These are phyloP conservation scores for Skeletonema marinoi DNA, from an alignment of 108 stramenopile genomes.

Conservation along the genomic window DNA sequence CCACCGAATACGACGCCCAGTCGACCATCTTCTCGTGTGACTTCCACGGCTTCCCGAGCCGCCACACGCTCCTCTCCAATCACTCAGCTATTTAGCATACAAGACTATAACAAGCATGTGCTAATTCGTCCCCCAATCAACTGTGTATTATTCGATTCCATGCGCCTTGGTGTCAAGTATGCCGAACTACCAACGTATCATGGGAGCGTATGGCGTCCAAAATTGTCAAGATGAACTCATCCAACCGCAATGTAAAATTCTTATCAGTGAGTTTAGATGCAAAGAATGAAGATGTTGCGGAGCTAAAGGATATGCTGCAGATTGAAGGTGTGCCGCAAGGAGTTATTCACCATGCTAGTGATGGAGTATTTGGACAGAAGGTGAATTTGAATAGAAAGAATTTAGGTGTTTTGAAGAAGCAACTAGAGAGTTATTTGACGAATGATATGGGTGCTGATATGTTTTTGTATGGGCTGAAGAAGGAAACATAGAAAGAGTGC, in stretches of 20 bases:
- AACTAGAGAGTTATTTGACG: constrained; percentile 6
- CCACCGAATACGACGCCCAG: background rate
- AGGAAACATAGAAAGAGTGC: background rate
- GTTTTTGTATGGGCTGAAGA: background rate
- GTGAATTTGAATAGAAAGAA: constrained; percentile 38
- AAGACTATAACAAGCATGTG: background rate
- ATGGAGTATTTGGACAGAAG: constrained; percentile 14
- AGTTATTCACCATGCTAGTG: constrained; percentile 19
- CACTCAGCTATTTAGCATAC: background rate
- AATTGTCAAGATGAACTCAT: background rate
- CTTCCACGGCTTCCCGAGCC: constrained; percentile 11
- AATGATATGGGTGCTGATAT: background rate
- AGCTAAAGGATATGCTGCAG: constrained; percentile 22
- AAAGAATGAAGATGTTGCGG: background rate
- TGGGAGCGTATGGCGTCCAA: constrained; percentile 38
- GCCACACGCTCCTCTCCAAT: constrained; percentile 5
- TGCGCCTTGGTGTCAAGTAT: constrained; percentile 43
- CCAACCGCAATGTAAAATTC: constrained; percentile 12
- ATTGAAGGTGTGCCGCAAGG: constrained; percentile 32
- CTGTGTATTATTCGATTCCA: constrained; percentile 38
- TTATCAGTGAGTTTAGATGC: constrained; percentile 11
- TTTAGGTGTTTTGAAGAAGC: constrained; percentile 31
- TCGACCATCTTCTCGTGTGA: background rate
- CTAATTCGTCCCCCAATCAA: background rate
- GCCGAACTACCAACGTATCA: constrained; percentile 31